A percentile compares a stretch with the other conserved stretches of the same genome.
Evolutionary conservation across 2,329 filamentous ascomycete species (phyloP).

Genomic region (Venturia aucupariae): DNA sequence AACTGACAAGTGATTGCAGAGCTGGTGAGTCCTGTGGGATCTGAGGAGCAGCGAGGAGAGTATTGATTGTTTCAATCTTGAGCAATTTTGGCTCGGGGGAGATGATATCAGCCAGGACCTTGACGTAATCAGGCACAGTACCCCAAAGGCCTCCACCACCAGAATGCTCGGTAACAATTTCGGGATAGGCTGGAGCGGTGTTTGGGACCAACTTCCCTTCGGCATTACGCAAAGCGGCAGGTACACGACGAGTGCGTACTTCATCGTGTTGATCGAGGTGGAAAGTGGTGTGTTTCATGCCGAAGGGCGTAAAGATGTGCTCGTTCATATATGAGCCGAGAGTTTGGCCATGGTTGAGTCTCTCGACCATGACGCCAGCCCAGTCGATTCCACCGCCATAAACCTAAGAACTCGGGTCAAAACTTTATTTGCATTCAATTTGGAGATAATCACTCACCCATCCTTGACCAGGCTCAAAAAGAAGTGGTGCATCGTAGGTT

Average conservation of each 20-base stretch:
- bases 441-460: constrained; percentile 1
- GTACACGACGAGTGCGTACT: constrained; percentile 4
- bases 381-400: constrained; percentile 16
- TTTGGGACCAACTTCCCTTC: constrained; percentile 7
- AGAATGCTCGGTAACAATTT: constrained; percentile 7
- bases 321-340: constrained; percentile 15
- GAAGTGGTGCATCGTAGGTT: constrained; percentile 9
- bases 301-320: constrained; percentile 14
- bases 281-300: constrained; percentile 15
- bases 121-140: constrained; percentile 14
- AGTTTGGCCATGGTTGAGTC: constrained; percentile 9
- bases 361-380: constrained; percentile 15
- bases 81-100: constrained; percentile 10
- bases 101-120: constrained; percentile 14
- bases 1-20: background rate
- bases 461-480: constrained; percentile 15
- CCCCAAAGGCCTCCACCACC: constrained; percentile 15
- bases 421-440: no score
- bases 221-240: background rate
- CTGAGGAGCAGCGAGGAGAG: constrained; percentile 12
- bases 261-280: constrained; percentile 14
- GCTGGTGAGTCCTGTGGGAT: background rate
- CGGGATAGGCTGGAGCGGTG: background rate
- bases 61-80: constrained; percentile 13
- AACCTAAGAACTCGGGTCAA: background rate